Conservation (phyloP, 495 filamentous ascomycete genomes). For the Daldinia bambusicola region DNA sequence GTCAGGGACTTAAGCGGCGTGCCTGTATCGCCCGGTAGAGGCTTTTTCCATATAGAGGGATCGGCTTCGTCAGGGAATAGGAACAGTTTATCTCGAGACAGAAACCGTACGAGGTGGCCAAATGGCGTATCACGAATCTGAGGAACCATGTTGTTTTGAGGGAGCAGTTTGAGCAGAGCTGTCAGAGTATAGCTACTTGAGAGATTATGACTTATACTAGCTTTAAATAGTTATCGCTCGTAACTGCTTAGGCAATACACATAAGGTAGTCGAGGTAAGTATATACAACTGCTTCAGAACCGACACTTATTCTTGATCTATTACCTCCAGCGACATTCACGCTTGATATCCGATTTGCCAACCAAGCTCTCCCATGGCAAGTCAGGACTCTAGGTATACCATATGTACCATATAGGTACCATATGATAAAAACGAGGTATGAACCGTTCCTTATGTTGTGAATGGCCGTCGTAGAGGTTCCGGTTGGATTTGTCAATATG, state of each 20-base stretch:
- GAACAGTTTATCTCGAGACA: constrained; percentile 28
- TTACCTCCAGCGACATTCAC: not conserved
- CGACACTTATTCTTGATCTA: not conserved
- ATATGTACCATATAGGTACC: not conserved
- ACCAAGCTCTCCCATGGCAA: not conserved
- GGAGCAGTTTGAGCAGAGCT: not conserved
- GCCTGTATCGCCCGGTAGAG: not conserved
- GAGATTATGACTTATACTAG: not conserved
- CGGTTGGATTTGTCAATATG: not conserved
- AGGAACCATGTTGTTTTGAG: constrained; percentile 17
- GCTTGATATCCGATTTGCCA: not conserved
- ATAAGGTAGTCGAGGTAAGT: not conserved
- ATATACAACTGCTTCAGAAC: not conserved
- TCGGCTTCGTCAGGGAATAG: not conserved
- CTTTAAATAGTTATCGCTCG: not conserved
- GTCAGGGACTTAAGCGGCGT: not conserved
- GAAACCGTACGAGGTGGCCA: constrained; percentile 33
- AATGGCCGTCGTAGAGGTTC: not conserved
- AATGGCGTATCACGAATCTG: constrained; percentile 33
- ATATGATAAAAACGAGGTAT: not conserved
- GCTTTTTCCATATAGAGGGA: not conserved
- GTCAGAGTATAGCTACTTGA: not conserved
- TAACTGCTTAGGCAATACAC: not conserved
- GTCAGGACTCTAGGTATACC: too few species aligned
- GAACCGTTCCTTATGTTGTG: not conserved